Evolutionary conservation across 129 eudicot genomes (phyloP), one percentile per base, ranked within the genome.

Genomic region (Centaurea solstitialis): DNA sequence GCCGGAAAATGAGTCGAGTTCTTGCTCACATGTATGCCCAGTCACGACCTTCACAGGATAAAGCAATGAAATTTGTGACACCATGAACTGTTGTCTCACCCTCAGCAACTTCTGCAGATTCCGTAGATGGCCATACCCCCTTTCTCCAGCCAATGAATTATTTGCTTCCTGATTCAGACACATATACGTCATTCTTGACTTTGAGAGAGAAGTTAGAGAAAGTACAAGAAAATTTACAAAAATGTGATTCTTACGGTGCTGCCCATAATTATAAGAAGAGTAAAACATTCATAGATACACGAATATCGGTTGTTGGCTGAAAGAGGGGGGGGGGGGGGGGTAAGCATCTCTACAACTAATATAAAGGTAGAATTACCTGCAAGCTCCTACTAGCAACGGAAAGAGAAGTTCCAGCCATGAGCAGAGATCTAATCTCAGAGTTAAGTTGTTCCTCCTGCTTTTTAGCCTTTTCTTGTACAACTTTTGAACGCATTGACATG

Each of bases 371-470:
- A 40, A 70, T 68, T 86, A 96, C 99, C 99, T 91, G 95, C 87
- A 93, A 72, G 41, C 81, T 89, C 82, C 84, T 89, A 77, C 86
- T 92, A 79, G 98, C 95, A 23, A 76, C 90, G 43, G 99, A 91
- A 79, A 96, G 99, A 84, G 91, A 80, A 62, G 90, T 88, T 66
- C 98, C 99, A 7, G 95, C 93, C 82, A 90, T 88, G 69, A 91
- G 87, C 67, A 96, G 84, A 28, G 97, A 91, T 90, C 91, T 91
- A 74, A 96, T 96, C 80, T 93, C 93, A 73, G 85, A 53, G 82
- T 88, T 84, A 53, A 96, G 97, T 73, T 86, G 92, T 57, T 96
- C 98, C 84, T 96, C 97, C 75, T 93, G 96, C 80, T 86, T 96
- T 81, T 92, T 91, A 33, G 88, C 83, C 78, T 91, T 92, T 84